Percentiles rank a stretch among this genome's conserved stretches.
Conservation (phyloP, 805 yeast species). For the Zygosaccharomyces lentus region DNA sequence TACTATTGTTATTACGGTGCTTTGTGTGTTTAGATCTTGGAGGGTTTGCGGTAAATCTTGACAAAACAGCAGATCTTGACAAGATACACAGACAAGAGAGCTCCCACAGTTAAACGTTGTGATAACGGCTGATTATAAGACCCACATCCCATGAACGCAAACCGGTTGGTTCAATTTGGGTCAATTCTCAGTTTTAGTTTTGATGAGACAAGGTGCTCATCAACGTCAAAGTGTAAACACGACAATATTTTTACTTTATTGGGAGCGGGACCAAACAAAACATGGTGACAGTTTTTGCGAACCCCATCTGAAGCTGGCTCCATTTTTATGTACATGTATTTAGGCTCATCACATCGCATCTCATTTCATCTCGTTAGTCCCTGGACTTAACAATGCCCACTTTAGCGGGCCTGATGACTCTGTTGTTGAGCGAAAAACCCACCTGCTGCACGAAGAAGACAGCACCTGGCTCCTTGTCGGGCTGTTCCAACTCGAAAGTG, state of each 20-base stretch:
- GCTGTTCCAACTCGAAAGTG: slow-evolving; percentile 79
- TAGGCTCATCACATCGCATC: slow-evolving; percentile 1
- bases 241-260: neutral
- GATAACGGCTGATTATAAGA: neutral
- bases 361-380: slow-evolving; percentile 5
- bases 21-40: slow-evolving; percentile 3
- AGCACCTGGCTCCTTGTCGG: slow-evolving; percentile 87
- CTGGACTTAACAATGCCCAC: slow-evolving; percentile 80
- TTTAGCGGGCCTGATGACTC: slow-evolving; percentile 92
- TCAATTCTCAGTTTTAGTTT: neutral
- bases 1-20: neutral
- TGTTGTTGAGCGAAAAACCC: slow-evolving; percentile 78
- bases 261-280: neutral
- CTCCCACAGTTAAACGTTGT: neutral
- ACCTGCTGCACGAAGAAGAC: slow-evolving; percentile 89
- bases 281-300: neutral
- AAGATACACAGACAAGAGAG: neutral
- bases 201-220: neutral
- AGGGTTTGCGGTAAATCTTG: slow-evolving; percentile 3
- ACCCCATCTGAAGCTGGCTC: neutral
- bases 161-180: neutral
- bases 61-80: neutral
- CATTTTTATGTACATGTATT: neutral
- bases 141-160: neutral
- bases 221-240: neutral